Percentiles rank a stretch among this genome's conserved stretches.
phyloP scores from a whole-genome alignment of 1,284 basidiomycete species.

The Boletus sp. region DNA sequence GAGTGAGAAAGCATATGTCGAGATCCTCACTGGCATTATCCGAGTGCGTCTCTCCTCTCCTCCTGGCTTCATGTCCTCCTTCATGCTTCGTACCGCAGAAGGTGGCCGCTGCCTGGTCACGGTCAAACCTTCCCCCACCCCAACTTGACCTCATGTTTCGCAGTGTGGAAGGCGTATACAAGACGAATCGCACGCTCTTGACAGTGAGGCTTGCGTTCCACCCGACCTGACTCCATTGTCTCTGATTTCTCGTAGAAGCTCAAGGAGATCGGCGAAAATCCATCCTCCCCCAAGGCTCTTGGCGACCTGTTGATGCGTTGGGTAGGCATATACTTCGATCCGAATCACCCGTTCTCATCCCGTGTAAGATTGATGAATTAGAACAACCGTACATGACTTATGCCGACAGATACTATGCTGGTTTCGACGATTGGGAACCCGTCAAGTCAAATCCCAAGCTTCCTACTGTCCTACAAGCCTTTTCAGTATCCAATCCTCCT shows the following conservation, averaged over 20 bases:
- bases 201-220: conserved; percentile 46
- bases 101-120: conserved; percentile 95
- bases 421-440: conserved; percentile 82
- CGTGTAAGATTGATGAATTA: conserved; percentile 80
- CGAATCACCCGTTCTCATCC: conserved; percentile 14
- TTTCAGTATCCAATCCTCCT: conserved; percentile 63
- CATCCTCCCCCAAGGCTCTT: conserved; percentile 90
- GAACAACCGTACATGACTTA: conserved; percentile 86
- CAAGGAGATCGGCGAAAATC: conserved; percentile 90
- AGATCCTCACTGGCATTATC: conserved; percentile 85
- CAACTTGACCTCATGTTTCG: conserved; percentile 94
- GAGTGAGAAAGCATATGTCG: conserved; percentile 92
- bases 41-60: conserved; percentile 57
- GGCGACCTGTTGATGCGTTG: conserved; percentile 97
- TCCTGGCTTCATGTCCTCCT: conserved; percentile 15
- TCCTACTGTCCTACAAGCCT: conserved; percentile 61
- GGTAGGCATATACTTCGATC: conserved; percentile 47
- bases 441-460: conserved; percentile 76
- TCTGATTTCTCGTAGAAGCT: conserved; percentile 61
- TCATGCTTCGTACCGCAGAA: conserved; percentile 50
- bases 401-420: conserved; percentile 65
- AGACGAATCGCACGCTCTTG: conserved; percentile 81
- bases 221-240: not conserved
- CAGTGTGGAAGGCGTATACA: conserved; percentile 87
- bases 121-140: conserved; percentile 88